These are phyloP conservation scores for Diplogelasinospora grovesii DNA, from an alignment of 495 filamentous ascomycete species.

Conservation along the genomic window DNA sequence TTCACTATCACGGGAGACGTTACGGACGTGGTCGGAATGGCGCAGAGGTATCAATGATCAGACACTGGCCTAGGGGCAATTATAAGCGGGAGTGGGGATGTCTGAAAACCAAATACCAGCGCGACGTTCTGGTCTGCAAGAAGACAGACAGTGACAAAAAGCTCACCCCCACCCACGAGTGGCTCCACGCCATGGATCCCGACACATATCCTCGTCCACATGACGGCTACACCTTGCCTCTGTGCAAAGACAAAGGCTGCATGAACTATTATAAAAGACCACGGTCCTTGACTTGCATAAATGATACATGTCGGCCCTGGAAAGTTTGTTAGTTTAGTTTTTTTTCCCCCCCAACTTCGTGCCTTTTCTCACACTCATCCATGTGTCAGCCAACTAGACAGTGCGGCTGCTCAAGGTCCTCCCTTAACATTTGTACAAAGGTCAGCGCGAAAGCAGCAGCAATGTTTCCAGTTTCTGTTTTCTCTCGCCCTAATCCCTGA, in stretches of 20 bases:
- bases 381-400: no score
- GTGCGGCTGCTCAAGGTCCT: no score
- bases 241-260: constrained; percentile 10
- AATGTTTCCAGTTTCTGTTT: no score
- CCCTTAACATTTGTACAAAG: no score
- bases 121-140: constrained; percentile 9
- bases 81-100: background rate
- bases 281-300: no score
- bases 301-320: no score
- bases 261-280: constrained; percentile 12
- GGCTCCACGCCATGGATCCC: constrained; percentile 18
- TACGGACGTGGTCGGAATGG: background rate
- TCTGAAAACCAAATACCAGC: constrained; percentile 10
- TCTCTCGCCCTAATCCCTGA: no score
- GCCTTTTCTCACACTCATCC: no score
- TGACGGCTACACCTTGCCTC: background rate
- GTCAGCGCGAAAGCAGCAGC: no score
- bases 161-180: constrained; percentile 12
- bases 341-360: no score
- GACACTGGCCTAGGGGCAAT: constrained; percentile 1
- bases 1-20: no score
- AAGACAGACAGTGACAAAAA: constrained; percentile 1
- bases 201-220: constrained; percentile 9
- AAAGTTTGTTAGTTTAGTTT: no score
- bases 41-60: constrained; percentile 2